phyloP scores from a whole-genome alignment of 225 moss, liverwort and hornwort species.

The Asterella californica region DNA sequence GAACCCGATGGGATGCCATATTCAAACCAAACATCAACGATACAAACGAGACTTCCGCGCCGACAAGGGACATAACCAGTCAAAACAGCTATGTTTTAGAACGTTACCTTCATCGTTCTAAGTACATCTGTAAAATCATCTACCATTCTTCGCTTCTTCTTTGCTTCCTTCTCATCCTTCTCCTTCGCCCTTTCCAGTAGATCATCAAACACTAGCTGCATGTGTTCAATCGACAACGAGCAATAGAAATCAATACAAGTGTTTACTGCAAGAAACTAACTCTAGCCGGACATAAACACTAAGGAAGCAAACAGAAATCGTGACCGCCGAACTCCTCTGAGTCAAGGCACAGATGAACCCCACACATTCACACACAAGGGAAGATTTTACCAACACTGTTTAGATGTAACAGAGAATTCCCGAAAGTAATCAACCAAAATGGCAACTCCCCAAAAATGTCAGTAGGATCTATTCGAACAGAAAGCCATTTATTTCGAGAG shows the following conservation, averaged over 20 bases:
- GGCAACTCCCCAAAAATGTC: too few relatives aligned
- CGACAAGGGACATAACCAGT: background rate
- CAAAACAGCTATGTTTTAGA: background rate
- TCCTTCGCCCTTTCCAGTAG: constrained; percentile 87
- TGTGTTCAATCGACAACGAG: background rate
- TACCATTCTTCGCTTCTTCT: constrained; percentile 81
- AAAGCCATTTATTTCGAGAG: background rate
- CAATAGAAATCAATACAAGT: background rate
- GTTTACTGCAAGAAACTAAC: background rate
- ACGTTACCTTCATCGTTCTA: constrained; percentile 65
- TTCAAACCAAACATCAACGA: too few relatives aligned
- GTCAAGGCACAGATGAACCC: too few relatives aligned
- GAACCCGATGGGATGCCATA: background rate
- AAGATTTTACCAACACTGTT: too few relatives aligned
- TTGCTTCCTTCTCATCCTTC: constrained; percentile 99
- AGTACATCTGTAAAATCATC: constrained; percentile 86
- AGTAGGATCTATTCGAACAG: background rate
- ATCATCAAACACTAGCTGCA: constrained; percentile 95
- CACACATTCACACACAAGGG: too few relatives aligned
- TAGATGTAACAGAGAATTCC: too few relatives aligned
- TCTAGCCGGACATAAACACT: background rate
- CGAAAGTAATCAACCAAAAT: too few relatives aligned
- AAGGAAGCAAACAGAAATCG: background rate
- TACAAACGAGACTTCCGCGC: too few relatives aligned
- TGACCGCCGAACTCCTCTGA: too few relatives aligned